phyloP scores from a whole-genome alignment of 1,284 basidiomycete genomes.

The Trichosporon sp. region DNA sequence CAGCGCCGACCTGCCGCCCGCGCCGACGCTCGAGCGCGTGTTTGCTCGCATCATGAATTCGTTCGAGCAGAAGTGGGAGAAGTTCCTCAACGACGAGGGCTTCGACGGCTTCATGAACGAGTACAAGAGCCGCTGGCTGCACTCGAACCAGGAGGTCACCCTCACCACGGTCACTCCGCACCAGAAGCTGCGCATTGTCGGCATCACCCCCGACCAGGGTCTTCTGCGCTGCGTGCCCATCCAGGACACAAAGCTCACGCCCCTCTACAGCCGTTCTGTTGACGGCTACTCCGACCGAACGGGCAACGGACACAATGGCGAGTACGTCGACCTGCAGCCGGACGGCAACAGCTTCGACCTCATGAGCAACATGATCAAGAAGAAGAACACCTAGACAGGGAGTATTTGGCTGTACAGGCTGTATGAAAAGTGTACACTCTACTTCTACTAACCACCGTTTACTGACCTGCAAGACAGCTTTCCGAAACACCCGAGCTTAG shows the following conservation, averaged over 20 bases:
- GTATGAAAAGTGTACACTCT: neutral
- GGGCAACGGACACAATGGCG: slow-evolving; percentile 8
- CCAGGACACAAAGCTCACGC: slow-evolving; percentile 45
- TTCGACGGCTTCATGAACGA: slow-evolving; percentile 72
- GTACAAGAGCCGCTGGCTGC: slow-evolving; percentile 78
- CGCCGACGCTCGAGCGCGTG: slow-evolving; percentile 66
- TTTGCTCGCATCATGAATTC: slow-evolving; percentile 69
- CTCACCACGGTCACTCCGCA: slow-evolving; percentile 70
- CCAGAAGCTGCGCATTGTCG: slow-evolving; percentile 66
- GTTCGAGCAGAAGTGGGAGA: slow-evolving; percentile 73
- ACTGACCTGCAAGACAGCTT: neutral
- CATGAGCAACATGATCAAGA: slow-evolving; percentile 79
- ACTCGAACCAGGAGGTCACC: slow-evolving; percentile 81
- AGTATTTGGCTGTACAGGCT: neutral
- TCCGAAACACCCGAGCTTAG: slow-evolving; percentile 28
- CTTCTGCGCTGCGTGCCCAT: slow-evolving; percentile 71
- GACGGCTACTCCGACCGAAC: slow-evolving; percentile 36
- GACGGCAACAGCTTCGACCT: slow-evolving; percentile 97
- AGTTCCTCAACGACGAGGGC: slow-evolving; percentile 60
- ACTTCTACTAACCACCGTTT: neutral
- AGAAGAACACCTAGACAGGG: slow-evolving; percentile 51
- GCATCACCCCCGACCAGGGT: slow-evolving; percentile 83
- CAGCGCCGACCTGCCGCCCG: slow-evolving; percentile 36
- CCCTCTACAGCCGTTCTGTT: slow-evolving; percentile 31
- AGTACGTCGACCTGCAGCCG: slow-evolving; percentile 66